These are phyloP conservation scores for Marasmius fiardii DNA, from an alignment of 1,284 basidiomycete genomes.

Conservation along the genomic window DNA sequence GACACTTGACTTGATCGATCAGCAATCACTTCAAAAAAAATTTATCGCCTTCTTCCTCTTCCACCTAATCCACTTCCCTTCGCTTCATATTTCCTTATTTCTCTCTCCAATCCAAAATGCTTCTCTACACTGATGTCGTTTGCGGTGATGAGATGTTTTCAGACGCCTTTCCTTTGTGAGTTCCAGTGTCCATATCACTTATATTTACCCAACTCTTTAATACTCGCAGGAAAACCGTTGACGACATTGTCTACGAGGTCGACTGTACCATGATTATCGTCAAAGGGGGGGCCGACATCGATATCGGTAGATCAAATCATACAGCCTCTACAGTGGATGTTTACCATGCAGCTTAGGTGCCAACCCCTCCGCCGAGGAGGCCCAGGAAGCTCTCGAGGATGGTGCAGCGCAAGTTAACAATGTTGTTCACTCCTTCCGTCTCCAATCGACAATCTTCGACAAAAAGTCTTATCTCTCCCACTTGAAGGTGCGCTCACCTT, in stretches of 20 bases:
- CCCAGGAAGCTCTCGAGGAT: constrained; percentile 80
- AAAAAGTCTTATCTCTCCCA: constrained; percentile 88
- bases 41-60: constrained; percentile 14
- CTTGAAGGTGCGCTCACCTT: constrained; percentile 66
- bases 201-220: background rate
- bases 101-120: constrained; percentile 48
- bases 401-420: constrained; percentile 84
- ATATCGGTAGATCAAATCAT: constrained; percentile 71
- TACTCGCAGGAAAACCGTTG: constrained; percentile 68
- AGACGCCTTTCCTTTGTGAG: constrained; percentile 86
- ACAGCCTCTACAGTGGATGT: background rate
- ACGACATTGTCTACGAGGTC: constrained; percentile 89
- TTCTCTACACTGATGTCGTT: constrained; percentile 77
- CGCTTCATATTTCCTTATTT: constrained; percentile 18
- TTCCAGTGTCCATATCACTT: constrained; percentile 1
- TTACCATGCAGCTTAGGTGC: constrained; percentile 52
- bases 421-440: constrained; percentile 90
- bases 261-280: constrained; percentile 77
- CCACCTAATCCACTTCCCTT: background rate
- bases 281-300: constrained; percentile 81
- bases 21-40: background rate
- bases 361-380: constrained; percentile 91
- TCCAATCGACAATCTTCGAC: constrained; percentile 83
- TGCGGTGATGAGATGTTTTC: constrained; percentile 93
- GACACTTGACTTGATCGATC: constrained; percentile 15